Percentiles rank a stretch among this genome's conserved stretches.
Evolutionary conservation across 208 protist species (phyloP).

Genomic region (Trypanosoma congolense): DNA sequence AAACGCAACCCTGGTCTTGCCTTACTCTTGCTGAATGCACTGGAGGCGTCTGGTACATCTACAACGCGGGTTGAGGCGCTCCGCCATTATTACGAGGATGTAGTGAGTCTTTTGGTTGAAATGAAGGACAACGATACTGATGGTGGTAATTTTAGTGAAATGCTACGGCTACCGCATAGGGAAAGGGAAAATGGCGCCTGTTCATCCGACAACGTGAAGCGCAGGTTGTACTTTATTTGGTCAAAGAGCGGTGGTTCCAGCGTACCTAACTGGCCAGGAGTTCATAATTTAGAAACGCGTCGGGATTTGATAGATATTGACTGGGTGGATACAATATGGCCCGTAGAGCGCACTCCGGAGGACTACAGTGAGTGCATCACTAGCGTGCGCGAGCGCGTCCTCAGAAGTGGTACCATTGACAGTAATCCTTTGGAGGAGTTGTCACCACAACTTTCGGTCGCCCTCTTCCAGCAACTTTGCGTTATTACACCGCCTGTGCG

Average conservation of each 20-base stretch:
- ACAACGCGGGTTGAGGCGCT: conserved; percentile 25
- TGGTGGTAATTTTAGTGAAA: not conserved
- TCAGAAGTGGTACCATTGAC: not conserved
- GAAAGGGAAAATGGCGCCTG: not conserved
- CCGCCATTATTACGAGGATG: conserved; percentile 40
- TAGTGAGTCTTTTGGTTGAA: conserved; percentile 28
- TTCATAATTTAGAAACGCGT: conserved; percentile 22
- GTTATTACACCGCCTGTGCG: conserved; percentile 33
- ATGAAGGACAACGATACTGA: not conserved
- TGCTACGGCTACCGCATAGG: not conserved
- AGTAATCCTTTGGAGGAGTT: not conserved
- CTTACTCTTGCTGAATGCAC: conserved; percentile 34
- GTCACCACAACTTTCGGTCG: conserved; percentile 10
- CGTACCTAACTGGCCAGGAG: conserved; percentile 23
- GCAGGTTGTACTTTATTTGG: conserved; percentile 14
- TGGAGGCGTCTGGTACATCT: conserved; percentile 39
- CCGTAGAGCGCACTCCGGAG: conserved; percentile 34
- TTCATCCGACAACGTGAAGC: not conserved
- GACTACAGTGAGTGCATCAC: conserved; percentile 15
- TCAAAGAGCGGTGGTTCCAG: conserved; percentile 10
- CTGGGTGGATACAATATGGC: conserved; percentile 50
- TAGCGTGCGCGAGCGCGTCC: conserved; percentile 8
- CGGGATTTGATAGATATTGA: conserved; percentile 33
- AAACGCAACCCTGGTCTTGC: conserved; percentile 14
- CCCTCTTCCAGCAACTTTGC: conserved; percentile 41